Evolutionary conservation across 805 yeast genomes (phyloP).

Genomic region (Barnettozyma pratensis): DNA sequence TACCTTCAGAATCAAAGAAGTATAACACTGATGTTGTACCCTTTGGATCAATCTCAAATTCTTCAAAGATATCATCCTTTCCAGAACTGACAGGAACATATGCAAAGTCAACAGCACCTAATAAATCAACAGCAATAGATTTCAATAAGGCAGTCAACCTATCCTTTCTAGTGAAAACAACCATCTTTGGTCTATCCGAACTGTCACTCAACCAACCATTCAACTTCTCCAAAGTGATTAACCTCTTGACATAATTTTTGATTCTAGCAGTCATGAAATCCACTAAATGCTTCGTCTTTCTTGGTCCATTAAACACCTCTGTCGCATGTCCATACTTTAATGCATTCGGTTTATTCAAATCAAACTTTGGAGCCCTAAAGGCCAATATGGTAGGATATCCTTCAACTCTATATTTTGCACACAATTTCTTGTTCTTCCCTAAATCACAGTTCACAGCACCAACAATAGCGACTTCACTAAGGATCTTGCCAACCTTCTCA

Average conservation of each 20-base stretch:
- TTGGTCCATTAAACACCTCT: slow-evolving; percentile 58
- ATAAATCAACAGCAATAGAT: slow-evolving; percentile 65
- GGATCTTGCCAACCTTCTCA: slow-evolving; percentile 54
- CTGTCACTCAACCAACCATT: slow-evolving; percentile 19
- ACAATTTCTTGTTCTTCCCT: slow-evolving; percentile 58
- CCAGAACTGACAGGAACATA: slow-evolving; percentile 29
- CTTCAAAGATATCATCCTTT: slow-evolving; percentile 15
- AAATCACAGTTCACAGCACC: slow-evolving; percentile 88
- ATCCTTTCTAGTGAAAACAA: slow-evolving; percentile 49
- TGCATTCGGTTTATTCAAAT: slow-evolving; percentile 19
- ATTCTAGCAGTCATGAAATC: slow-evolving; percentile 52
- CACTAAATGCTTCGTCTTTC: slow-evolving; percentile 49
- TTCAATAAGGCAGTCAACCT: slow-evolving; percentile 52
- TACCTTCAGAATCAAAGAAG: slow-evolving; percentile 9
- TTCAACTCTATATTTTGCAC: slow-evolving; percentile 56
- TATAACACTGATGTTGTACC: slow-evolving; percentile 12
- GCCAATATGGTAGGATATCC: slow-evolving; percentile 85
- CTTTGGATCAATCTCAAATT: slow-evolving; percentile 13
- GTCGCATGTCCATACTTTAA: slow-evolving; percentile 38
- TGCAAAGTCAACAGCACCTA: slow-evolving; percentile 45
- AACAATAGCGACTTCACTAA: slow-evolving; percentile 54
- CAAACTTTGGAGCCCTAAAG: slow-evolving; percentile 74
- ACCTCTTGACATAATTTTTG: slow-evolving; percentile 59
- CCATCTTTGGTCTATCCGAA: slow-evolving; percentile 31
- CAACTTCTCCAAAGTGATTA: slow-evolving; percentile 32